These are phyloP conservation scores for Populus tomentosa DNA, from an alignment of 441 rosid genomes.

Conservation along the genomic window DNA sequence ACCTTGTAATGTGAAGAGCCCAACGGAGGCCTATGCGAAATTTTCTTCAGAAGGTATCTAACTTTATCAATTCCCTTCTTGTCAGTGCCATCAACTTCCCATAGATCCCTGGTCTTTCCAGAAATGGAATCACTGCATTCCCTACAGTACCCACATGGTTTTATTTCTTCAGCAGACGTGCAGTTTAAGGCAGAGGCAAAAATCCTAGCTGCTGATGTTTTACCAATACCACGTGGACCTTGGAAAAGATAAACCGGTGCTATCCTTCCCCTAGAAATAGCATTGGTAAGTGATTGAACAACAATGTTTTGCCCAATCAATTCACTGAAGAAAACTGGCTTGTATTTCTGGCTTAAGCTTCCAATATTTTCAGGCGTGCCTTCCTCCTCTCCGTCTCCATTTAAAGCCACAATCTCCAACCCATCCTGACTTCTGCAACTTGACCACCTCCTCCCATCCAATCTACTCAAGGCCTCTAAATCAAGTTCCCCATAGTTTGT, in stretches of 20 bases:
- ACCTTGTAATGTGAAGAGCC: conserved; percentile 54
- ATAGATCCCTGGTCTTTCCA: conserved; percentile 61
- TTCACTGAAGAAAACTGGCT: conserved; percentile 79
- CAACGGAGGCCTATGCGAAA: conserved; percentile 45
- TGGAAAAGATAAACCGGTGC: conserved; percentile 96
- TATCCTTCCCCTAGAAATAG: conserved; percentile 73
- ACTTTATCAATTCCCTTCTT: conserved; percentile 68
- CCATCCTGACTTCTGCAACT: conserved; percentile 89
- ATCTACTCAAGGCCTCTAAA: conserved; percentile 93
- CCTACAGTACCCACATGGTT: conserved; percentile 87
- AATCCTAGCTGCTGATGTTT: conserved; percentile 84
- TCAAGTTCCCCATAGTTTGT: conserved; percentile 90
- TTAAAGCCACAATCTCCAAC: conserved; percentile 53
- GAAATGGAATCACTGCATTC: conserved; percentile 72
- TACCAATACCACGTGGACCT: conserved; percentile 97
- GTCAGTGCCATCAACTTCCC: conserved; percentile 82
- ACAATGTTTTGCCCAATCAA: conserved; percentile 89
- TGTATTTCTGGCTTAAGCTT: conserved; percentile 91
- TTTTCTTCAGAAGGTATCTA: conserved; percentile 55
- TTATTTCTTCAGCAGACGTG: conserved; percentile 51
- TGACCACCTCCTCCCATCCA: conserved; percentile 98
- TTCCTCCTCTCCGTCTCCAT: conserved; percentile 68
- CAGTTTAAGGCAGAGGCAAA: conserved; percentile 91
- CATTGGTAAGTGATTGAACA: conserved; percentile 78
- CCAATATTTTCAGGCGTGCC: conserved; percentile 52